phyloP scores from a whole-genome alignment of 2,329 filamentous ascomycete species.

The Alternaria consortialis region DNA sequence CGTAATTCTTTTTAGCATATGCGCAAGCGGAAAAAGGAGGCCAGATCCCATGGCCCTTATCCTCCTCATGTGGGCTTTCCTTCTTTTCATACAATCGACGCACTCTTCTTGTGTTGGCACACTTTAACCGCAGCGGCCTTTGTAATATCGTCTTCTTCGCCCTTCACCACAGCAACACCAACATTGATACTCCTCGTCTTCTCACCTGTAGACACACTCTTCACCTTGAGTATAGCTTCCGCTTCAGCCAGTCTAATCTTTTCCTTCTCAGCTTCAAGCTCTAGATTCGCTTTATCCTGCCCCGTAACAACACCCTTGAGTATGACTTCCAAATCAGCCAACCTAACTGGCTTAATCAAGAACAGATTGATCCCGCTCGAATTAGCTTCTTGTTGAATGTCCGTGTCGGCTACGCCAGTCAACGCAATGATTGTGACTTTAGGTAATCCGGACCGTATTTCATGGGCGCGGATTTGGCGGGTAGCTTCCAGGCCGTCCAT shows the following conservation, averaged over 20 bases:
- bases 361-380: slow-evolving; percentile 64
- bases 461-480: slow-evolving; percentile 55
- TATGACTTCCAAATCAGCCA: slow-evolving; percentile 55
- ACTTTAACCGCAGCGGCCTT: neutral
- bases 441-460: slow-evolving; percentile 53
- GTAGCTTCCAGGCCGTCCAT: slow-evolving; percentile 54
- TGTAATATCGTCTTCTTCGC: slow-evolving; percentile 4
- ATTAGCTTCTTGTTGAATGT: slow-evolving; percentile 61
- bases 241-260: slow-evolving; percentile 4
- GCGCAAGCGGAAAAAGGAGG: neutral
- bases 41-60: neutral
- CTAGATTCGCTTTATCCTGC: slow-evolving; percentile 35
- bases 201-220: neutral
- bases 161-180: slow-evolving; percentile 11
- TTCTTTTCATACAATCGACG: slow-evolving; percentile 3
- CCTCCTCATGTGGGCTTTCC: neutral
- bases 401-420: slow-evolving; percentile 62
- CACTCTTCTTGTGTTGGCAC: slow-evolving; percentile 13
- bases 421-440: slow-evolving; percentile 62
- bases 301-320: slow-evolving; percentile 47
- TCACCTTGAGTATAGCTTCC: slow-evolving; percentile 10
- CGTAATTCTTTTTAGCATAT: neutral
- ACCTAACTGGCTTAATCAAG: slow-evolving; percentile 62
- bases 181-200: slow-evolving; percentile 11
- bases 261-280: slow-evolving; percentile 23